phyloP scores from a whole-genome alignment of 2,329 filamentous ascomycete species.

The Alternaria sp. region DNA sequence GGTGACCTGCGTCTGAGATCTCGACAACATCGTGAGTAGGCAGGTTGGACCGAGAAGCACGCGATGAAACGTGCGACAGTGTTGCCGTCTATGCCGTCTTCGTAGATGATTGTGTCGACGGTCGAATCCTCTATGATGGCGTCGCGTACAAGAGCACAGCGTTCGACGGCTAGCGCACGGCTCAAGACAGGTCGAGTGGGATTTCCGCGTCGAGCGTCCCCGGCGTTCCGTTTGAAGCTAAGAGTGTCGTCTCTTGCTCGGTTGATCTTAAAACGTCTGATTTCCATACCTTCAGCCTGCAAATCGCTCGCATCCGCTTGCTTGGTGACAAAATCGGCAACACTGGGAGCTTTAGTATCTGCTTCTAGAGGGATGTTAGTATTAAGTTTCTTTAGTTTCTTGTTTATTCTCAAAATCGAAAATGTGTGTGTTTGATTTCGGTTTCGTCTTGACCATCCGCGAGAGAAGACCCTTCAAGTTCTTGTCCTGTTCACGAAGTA shows the following conservation, averaged over 20 bases:
- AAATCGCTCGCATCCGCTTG: background rate
- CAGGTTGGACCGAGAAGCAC: background rate
- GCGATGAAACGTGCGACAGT: conserved; percentile 7
- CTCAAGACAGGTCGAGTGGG: conserved; percentile 3
- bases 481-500: background rate
- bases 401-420: background rate
- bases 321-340: background rate
- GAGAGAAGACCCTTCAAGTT: background rate
- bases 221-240: background rate
- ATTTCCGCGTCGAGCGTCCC: background rate
- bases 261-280: background rate
- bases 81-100: background rate
- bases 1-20: background rate
- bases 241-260: conserved; percentile 1
- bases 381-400: background rate
- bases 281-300: background rate
- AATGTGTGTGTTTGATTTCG: background rate
- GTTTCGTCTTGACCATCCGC: background rate
- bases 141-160: background rate
- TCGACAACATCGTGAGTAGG: conserved; percentile 8
- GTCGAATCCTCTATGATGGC: background rate
- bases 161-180: background rate
- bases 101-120: conserved; percentile 1
- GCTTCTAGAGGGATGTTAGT: background rate
- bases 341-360: background rate